phyloP scores from a whole-genome alignment of 2,329 filamentous ascomycete genomes.

The Cercospora sp. region DNA sequence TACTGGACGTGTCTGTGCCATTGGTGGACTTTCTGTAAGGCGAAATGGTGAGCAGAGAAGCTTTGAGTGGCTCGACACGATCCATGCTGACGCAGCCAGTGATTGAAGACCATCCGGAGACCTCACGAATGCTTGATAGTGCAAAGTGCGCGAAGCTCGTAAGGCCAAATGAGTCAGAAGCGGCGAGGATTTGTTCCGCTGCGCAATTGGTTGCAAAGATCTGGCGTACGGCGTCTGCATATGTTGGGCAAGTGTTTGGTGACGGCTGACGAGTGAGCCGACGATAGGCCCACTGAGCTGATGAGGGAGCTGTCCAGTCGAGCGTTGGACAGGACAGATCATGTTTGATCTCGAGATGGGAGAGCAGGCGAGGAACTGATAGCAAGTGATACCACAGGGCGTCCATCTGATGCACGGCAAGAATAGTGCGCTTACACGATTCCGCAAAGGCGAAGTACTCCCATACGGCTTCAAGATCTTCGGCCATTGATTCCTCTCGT shows the following conservation, averaged over 20 bases:
- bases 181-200: not conserved
- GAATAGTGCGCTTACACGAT: conserved; percentile 46
- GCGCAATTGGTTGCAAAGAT: not conserved
- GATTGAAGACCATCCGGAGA: not conserved
- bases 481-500: not conserved
- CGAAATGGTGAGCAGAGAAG: not conserved
- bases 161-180: not conserved
- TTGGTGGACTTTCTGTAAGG: not conserved
- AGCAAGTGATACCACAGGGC: conserved; percentile 49
- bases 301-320: conserved; percentile 43
- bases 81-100: conserved; percentile 2
- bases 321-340: conserved; percentile 45
- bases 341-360: conserved; percentile 49
- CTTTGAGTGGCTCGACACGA: not conserved
- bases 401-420: conserved; percentile 48
- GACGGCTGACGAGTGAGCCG: conserved; percentile 23
- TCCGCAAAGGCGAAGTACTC: conserved; percentile 42
- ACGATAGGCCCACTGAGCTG: conserved; percentile 41
- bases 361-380: conserved; percentile 41
- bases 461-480: conserved; percentile 45
- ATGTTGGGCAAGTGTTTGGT: not conserved
- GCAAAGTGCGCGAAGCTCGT: conserved; percentile 4
- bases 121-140: not conserved
- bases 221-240: conserved; percentile 8
- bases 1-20: not conserved